Conservation (phyloP, 2,329 filamentous ascomycete species). For the Macrophomina pseudophaseolina region DNA sequence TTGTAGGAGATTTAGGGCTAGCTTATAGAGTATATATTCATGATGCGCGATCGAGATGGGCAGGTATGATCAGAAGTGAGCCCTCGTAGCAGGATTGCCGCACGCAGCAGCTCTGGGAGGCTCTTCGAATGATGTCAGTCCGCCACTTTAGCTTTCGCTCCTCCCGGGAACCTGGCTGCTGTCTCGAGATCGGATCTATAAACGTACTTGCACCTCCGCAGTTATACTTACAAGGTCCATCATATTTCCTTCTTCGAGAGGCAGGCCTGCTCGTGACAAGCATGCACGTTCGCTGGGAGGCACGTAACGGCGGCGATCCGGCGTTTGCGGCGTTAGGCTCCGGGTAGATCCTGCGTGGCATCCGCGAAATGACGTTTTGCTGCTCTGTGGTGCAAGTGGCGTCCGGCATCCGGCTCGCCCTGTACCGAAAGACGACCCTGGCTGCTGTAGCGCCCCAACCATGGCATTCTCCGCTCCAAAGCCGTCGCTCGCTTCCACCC, state of each 20-base stretch:
- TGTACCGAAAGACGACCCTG: slow-evolving; percentile 9
- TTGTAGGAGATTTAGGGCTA: not conserved
- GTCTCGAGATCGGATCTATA: slow-evolving; percentile 4
- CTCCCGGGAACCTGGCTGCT: not conserved
- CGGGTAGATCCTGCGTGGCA: slow-evolving; percentile 12
- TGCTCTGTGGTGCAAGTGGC: not conserved
- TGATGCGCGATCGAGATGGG: not conserved
- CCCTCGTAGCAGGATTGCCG: not conserved
- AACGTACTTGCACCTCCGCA: too few relatives aligned
- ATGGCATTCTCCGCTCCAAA: not conserved
- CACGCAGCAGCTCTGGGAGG: not conserved
- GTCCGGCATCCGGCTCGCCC: slow-evolving; percentile 18
- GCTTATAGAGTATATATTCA: not conserved
- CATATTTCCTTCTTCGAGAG: not conserved
- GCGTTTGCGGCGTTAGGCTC: slow-evolving; percentile 5
- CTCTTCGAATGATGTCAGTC: slow-evolving; percentile 3
- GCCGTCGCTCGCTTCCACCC: not conserved
- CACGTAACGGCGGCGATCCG: slow-evolving; percentile 1
- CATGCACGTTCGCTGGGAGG: too few relatives aligned
- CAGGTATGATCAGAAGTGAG: not conserved
- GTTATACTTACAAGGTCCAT: not conserved
- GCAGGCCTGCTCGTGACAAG: not conserved
- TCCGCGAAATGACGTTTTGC: not conserved
- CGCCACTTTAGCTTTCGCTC: not conserved
- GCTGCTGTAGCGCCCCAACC: not conserved